Conservation (phyloP, 352 stramenopile species). For the Phytophthora crassamura region DNA sequence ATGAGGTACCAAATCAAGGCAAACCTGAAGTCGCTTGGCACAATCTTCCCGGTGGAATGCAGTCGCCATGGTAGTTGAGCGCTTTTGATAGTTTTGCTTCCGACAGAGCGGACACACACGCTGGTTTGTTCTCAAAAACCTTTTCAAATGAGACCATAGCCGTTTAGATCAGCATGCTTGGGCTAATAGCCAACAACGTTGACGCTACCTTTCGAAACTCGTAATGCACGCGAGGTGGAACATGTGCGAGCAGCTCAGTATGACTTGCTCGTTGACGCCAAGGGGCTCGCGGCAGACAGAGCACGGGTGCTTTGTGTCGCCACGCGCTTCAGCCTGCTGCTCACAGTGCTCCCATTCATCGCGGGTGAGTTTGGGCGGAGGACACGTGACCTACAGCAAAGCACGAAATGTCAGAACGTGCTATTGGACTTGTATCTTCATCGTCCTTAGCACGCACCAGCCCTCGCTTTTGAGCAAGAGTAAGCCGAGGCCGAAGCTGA, state of each 20-base stretch:
- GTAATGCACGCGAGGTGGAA: conserved; percentile 85
- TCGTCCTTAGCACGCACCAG: conserved; percentile 40
- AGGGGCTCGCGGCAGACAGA: conserved; percentile 85
- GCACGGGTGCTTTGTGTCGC: conserved; percentile 71
- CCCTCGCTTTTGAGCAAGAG: conserved; percentile 77
- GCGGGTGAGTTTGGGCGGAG: conserved; percentile 64
- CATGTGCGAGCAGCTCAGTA: conserved; percentile 89
- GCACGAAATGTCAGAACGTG: not conserved
- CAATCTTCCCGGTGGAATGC: conserved; percentile 58
- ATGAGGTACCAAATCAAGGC: not conserved
- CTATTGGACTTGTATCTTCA: not conserved
- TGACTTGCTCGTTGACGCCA: conserved; percentile 78
- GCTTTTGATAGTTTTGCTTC: conserved; percentile 87
- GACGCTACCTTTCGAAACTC: conserved; percentile 75
- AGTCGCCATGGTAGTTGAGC: conserved; percentile 57
- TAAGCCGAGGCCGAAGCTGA: conserved; percentile 43
- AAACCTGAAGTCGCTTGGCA: conserved; percentile 65
- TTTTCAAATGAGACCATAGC: conserved; percentile 6
- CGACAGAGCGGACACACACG: conserved; percentile 85
- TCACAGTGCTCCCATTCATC: conserved; percentile 82
- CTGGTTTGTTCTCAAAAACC: conserved; percentile 79
- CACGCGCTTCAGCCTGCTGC: conserved; percentile 63
- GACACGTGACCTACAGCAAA: conserved; percentile 47
- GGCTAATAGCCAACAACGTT: not conserved
- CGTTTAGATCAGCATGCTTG: not conserved